Conservation (phyloP, 177 flowering plant genomes). For the Vitis hybrid region DNA sequence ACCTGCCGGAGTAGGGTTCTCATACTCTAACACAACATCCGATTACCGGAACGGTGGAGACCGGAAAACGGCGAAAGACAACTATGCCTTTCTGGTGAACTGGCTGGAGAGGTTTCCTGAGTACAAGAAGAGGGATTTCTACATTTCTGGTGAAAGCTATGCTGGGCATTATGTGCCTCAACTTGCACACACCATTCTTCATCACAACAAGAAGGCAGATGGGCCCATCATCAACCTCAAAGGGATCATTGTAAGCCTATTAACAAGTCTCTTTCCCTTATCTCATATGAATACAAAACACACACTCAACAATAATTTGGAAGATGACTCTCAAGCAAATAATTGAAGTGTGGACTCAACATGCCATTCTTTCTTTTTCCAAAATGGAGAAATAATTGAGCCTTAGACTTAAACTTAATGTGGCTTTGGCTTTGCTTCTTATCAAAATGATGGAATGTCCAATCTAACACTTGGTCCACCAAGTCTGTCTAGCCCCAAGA, state of each 20-base stretch:
- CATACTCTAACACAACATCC: slow-evolving; percentile 56
- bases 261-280: neutral
- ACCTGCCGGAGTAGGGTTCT: slow-evolving; percentile 75
- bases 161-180: slow-evolving; percentile 83
- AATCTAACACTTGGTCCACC: too few relatives aligned
- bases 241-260: slow-evolving; percentile 51
- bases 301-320: too few relatives aligned
- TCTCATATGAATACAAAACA: too few relatives aligned
- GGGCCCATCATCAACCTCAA: slow-evolving; percentile 58
- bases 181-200: slow-evolving; percentile 58
- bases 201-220: slow-evolving; percentile 39
- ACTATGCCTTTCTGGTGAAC: slow-evolving; percentile 51
- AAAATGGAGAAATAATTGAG: too few relatives aligned
- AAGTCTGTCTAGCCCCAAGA: too few relatives aligned
- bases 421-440: too few relatives aligned
- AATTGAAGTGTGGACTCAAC: too few relatives aligned
- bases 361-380: too few relatives aligned
- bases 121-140: slow-evolving; percentile 62
- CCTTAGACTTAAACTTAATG: too few relatives aligned
- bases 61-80: slow-evolving; percentile 48
- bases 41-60: slow-evolving; percentile 52
- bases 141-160: slow-evolving; percentile 75
- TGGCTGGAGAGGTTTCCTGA: slow-evolving; percentile 82
- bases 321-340: too few relatives aligned
- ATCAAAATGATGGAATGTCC: too few relatives aligned